phyloP scores from a whole-genome alignment of 177 flowering plant species.

The Vitis hybrid region DNA sequence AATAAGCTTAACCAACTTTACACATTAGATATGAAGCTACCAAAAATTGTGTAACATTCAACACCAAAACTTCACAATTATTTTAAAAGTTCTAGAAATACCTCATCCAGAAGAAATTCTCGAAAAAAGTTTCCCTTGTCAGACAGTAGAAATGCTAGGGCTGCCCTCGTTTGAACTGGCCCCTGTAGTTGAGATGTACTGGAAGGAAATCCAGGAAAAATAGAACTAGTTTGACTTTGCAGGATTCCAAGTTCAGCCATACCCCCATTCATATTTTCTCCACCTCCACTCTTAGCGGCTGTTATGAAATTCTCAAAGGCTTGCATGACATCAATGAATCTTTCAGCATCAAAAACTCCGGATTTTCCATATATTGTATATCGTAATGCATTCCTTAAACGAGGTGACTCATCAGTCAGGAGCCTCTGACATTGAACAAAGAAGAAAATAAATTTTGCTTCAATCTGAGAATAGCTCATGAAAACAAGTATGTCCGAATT shows the following conservation, averaged over 20 bases:
- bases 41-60: no score
- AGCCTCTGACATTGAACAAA: constrained; percentile 62
- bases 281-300: constrained; percentile 99
- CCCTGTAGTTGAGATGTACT: constrained; percentile 34
- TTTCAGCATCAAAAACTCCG: constrained; percentile 97
- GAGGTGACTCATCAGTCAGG: constrained; percentile 94
- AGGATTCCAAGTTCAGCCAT: constrained; percentile 93
- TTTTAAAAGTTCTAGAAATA: constrained; percentile 23
- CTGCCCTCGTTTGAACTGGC: constrained; percentile 85
- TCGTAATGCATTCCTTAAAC: constrained; percentile 82
- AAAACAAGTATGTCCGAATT: no score
- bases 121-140: constrained; percentile 91
- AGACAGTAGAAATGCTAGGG: constrained; percentile 82
- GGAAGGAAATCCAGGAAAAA: constrained; percentile 39
- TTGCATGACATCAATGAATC: constrained; percentile 99
- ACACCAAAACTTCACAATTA: not conserved
- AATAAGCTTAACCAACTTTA: not conserved
- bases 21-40: not conserved
- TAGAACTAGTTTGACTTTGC: constrained; percentile 39
- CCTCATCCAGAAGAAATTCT: constrained; percentile 98
- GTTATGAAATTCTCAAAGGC: constrained; percentile 94
- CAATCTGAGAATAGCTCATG: no score
- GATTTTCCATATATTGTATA: constrained; percentile 96
- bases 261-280: constrained; percentile 71
- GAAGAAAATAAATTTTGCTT: not conserved